Percentiles rank a stretch among this genome's conserved stretches.
Evolutionary conservation across 2,329 filamentous ascomycete species (phyloP).

Genomic region (Corinectria fuckeliana): DNA sequence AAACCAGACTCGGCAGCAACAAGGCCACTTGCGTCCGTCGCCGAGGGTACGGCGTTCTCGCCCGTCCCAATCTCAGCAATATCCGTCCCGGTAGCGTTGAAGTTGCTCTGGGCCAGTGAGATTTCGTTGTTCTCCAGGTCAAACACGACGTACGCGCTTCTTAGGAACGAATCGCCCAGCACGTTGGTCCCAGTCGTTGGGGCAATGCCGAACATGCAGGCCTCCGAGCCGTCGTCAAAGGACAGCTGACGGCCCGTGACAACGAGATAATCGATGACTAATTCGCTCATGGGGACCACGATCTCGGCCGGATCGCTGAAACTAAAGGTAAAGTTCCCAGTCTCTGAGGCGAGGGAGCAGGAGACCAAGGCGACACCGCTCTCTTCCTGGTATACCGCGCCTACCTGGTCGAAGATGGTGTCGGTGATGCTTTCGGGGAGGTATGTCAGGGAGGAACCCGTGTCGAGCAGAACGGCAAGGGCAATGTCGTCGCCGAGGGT

Average conservation of each 20-base stretch:
- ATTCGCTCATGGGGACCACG: constrained; percentile 62
- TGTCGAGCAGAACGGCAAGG: constrained; percentile 72
- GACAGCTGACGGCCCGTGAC: constrained; percentile 54
- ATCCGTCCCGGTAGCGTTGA: constrained; percentile 56
- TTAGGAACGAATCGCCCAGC: constrained; percentile 76
- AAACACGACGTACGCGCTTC: constrained; percentile 78
- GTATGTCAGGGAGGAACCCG: constrained; percentile 71
- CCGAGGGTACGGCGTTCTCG: constrained; percentile 58
- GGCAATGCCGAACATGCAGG: constrained; percentile 73
- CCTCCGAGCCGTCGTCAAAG: constrained; percentile 59
- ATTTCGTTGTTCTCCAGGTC: constrained; percentile 76
- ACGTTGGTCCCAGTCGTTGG: constrained; percentile 63
- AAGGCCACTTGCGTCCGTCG: constrained; percentile 55
- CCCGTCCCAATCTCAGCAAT: constrained; percentile 63
- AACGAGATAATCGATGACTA: constrained; percentile 61
- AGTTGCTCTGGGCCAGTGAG: constrained; percentile 71
- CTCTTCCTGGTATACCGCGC: constrained; percentile 62
- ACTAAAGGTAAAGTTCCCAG: constrained; percentile 54
- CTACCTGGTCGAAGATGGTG: constrained; percentile 63
- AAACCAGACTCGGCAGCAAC: constrained; percentile 57
- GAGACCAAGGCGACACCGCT: constrained; percentile 66
- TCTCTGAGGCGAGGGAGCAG: constrained; percentile 56
- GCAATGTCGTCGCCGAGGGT: constrained; percentile 56
- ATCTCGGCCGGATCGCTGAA: constrained; percentile 61
- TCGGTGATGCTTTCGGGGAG: constrained; percentile 63